Percentiles rank a stretch among this genome's conserved stretches.
phyloP scores from a whole-genome alignment of 1,284 basidiomycete species.

The Sanghuangporus sanghuang region DNA sequence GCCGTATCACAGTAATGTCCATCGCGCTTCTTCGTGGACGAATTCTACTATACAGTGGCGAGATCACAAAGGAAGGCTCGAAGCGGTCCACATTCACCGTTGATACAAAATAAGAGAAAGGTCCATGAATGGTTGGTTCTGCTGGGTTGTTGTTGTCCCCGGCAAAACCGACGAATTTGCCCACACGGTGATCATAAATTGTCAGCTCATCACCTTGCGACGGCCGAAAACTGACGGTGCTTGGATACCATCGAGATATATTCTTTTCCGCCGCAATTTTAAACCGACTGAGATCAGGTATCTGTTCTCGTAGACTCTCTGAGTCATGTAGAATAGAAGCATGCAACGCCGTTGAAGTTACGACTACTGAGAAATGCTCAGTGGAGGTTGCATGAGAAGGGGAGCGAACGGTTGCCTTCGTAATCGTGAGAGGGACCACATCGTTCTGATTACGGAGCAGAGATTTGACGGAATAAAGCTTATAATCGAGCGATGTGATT shows the following conservation, averaged over 20 bases:
- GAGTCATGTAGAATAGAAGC: slow-evolving; percentile 82
- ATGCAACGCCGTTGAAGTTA: slow-evolving; percentile 81
- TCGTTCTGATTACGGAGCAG: slow-evolving; percentile 18
- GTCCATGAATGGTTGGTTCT: slow-evolving; percentile 54
- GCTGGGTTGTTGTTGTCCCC: slow-evolving; percentile 23
- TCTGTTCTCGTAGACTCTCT: slow-evolving; percentile 60
- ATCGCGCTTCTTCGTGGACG: slow-evolving; percentile 44
- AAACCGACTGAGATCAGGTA: slow-evolving; percentile 82
- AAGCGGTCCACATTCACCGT: slow-evolving; percentile 80
- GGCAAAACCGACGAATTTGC: slow-evolving; percentile 45
- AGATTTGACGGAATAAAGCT: slow-evolving; percentile 45
- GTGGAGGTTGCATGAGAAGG: slow-evolving; percentile 18
- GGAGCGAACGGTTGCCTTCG: slow-evolving; percentile 42
- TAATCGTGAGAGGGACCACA: slow-evolving; percentile 51
- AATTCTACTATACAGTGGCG: slow-evolving; percentile 47
- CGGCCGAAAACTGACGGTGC: slow-evolving; percentile 54
- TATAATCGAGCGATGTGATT: slow-evolving; percentile 32
- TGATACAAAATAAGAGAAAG: slow-evolving; percentile 83
- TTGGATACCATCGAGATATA: slow-evolving; percentile 66
- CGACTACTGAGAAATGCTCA: slow-evolving; percentile 43
- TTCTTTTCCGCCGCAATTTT: slow-evolving; percentile 81
- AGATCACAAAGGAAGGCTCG: slow-evolving; percentile 76
- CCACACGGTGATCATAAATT: slow-evolving; percentile 52
- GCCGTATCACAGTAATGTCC: slow-evolving; percentile 83
- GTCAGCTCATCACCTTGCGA: slow-evolving; percentile 38